Evolutionary conservation across 176 grass and related monocot species (phyloP), one percentile per base, ranked within the genome.

Genomic region (Avena eriantha): DNA sequence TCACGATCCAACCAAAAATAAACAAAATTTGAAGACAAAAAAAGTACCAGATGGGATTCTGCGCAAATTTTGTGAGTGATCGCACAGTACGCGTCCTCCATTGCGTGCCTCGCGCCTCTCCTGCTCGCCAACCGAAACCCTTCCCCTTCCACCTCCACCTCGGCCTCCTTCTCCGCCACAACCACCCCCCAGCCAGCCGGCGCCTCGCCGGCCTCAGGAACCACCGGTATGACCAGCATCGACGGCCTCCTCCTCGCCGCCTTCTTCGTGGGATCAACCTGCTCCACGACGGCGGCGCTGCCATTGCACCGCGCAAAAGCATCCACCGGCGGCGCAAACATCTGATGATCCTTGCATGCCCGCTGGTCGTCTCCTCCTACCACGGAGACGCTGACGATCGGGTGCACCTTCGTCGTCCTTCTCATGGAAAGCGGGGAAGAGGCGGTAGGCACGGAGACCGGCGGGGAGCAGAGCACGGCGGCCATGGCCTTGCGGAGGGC

Each of bases 81-180:
- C 10, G 86, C 82, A 0, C 84, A 80, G 41, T 94, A 94, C 3
- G 86, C 94, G 69, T 98, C 96, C 78, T 98, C 96, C 92, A 94
- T 98, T n/a, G 80, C 88, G 82, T 86, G 88, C 54, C 93, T 87
- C 3, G 63, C 53, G 16, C 96, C 96, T 39, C 83, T 94, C 80
- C 77, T 96, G 45, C 88, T 87, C 12, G 88, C 89, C 82, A 98
- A 9, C 18, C 86, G 88, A 68, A 92, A 96, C 29, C 81, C 90
- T 7, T 88, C 68, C 35, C 92, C 96, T 55, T 92, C 85, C 4
- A 86, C 84, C 75, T 80, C 85, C 21, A 65, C 78, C 18, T 77
- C 80, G 10, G 36, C 80, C n/a, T 61, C 69, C 82, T 83, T 64
- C 55, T 55, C 87, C n/a, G 16, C 81, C 29, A 76, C 82, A 1